Base-by-base conservation (phyloP, 441 rosid genomes). In the Croton laevigatus region DNA sequence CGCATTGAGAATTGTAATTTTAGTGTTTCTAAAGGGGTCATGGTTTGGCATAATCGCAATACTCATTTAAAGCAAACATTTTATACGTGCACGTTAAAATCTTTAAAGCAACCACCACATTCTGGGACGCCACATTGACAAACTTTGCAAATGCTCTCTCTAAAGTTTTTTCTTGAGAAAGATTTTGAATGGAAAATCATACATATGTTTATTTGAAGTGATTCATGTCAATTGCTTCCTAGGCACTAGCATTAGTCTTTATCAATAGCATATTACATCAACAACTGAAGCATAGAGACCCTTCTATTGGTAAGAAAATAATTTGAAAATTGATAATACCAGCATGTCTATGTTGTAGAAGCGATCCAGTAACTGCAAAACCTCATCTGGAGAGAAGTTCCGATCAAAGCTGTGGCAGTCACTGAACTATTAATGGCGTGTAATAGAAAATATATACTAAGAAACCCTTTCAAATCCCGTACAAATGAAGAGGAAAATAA, bases 341-440 rank as follows among this genome's bases (percentile, higher is more conserved):
- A 91, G 93, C 94, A 95, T 81, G 23, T 92, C 99, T 12, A 95
- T 72, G 87, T 91, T 92, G 81, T 90, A 95, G 85, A 95, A 95
- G 61, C 96, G 93, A 62, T 89, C 93, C 69, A 95, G 80, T 85
- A 95, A 80, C 82, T 88, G 97, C 76, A 89, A 75, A 83, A 95
- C 98, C 83, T 95, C 97, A 57, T 93, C 90, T 0, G 97, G 83
- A 62, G 99, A 82, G 81, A 95, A 95, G 70, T 85, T 79, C 10
- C 96, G 83, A 69, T 89, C 95, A 72, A 93, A 91, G 80, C 98
- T 93, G 89, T 32, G 34, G 76, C 14, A 23, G 76, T 55, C 36
- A 27, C 74, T 61, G 65, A 66, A 65, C n/a, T n/a, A 58, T 66
- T 37, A 82, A 59, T 19, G 71, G 49, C 34, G 62, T 0, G 32